Conservation (phyloP, 2,329 filamentous ascomycete genomes). For the Furcasterigmium sp. region DNA sequence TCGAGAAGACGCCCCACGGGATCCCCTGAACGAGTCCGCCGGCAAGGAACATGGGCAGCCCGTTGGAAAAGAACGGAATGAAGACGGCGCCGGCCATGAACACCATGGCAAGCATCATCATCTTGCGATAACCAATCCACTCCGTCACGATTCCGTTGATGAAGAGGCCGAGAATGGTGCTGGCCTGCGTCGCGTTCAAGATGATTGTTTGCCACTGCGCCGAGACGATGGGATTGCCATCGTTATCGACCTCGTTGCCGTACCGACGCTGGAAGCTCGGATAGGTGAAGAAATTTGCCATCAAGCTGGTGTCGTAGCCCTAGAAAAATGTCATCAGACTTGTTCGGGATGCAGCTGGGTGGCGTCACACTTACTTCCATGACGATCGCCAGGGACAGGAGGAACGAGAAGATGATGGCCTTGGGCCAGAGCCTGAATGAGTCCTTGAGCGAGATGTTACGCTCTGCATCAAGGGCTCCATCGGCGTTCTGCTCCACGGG, state of each 20-base stretch:
- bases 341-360: not conserved
- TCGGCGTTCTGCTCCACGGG: not conserved
- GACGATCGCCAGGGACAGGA: not conserved
- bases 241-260: constrained; percentile 21
- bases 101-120: constrained; percentile 37
- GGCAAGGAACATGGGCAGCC: constrained; percentile 28
- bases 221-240: constrained; percentile 36
- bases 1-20: not conserved
- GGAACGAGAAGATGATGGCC: constrained; percentile 3
- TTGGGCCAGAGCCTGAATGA: constrained; percentile 8
- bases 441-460: constrained; percentile 6
- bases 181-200: constrained; percentile 35
- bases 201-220: constrained; percentile 47
- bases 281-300: constrained; percentile 30
- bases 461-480: constrained; percentile 2
- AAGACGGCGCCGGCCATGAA: constrained; percentile 37
- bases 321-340: constrained; percentile 11
- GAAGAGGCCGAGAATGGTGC: constrained; percentile 42
- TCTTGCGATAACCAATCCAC: constrained; percentile 32
- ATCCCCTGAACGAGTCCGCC: constrained; percentile 39
- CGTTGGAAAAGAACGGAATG: constrained; percentile 39
- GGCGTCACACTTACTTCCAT: not conserved
- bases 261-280: constrained; percentile 29
- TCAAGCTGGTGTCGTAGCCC: constrained; percentile 28
- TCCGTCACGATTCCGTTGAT: constrained; percentile 41